Conservation (phyloP, 1,284 basidiomycete species). For the Nidula niveotomentosa region DNA sequence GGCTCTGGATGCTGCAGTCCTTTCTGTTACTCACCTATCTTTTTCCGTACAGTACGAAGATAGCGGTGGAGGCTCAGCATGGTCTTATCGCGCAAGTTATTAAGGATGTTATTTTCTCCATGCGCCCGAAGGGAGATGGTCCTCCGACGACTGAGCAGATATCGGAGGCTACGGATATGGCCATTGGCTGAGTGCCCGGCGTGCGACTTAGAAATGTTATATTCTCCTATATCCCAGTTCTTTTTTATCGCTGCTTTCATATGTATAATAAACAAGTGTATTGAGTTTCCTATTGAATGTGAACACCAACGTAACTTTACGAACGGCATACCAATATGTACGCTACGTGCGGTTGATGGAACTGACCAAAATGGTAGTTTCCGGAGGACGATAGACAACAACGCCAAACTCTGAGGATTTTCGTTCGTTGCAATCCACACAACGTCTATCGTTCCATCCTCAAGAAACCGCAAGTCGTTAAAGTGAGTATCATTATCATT, state of each 20-base stretch:
- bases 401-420: neutral
- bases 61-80: slow-evolving; percentile 88
- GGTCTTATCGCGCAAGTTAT: slow-evolving; percentile 88
- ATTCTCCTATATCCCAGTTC: too few species aligned
- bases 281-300: too few species aligned
- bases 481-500: slow-evolving; percentile 25
- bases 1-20: slow-evolving; percentile 2
- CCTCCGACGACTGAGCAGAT: slow-evolving; percentile 18
- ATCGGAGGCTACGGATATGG: slow-evolving; percentile 37
- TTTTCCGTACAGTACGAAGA: slow-evolving; percentile 62
- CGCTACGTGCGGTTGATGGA: too few species aligned
- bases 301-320: too few species aligned
- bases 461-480: slow-evolving; percentile 31
- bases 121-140: slow-evolving; percentile 41
- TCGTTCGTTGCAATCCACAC: neutral
- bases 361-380: too few species aligned
- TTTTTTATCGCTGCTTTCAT: too few species aligned
- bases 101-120: slow-evolving; percentile 84
- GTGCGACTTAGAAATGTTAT: neutral
- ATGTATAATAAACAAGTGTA: too few species aligned
- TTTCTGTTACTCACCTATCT: slow-evolving; percentile 3
- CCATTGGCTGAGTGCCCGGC: slow-evolving; percentile 28
- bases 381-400: neutral
- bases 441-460: slow-evolving; percentile 9
- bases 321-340: too few species aligned